A percentile compares a stretch with the other conserved stretches of the same genome.
Conservation (phyloP, 2,329 filamentous ascomycete species). For the Alternaria arborescens region DNA sequence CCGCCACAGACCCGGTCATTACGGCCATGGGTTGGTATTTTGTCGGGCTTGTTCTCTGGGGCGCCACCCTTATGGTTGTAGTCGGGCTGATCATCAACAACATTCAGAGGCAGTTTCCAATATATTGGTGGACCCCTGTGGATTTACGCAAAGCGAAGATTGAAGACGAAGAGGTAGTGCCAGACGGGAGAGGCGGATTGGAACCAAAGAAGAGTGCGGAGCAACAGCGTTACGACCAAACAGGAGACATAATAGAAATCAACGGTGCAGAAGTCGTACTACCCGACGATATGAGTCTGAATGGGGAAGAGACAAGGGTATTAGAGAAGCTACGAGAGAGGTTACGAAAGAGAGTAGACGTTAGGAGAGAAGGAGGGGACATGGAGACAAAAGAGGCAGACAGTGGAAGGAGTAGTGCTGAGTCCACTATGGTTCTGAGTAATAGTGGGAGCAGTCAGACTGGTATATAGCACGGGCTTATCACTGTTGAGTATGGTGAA, state of each 20-base stretch:
- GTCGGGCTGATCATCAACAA: constrained; percentile 58
- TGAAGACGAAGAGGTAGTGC: constrained; percentile 35
- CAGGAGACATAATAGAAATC: constrained; percentile 41
- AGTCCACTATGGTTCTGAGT: constrained; percentile 33
- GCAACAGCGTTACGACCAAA: constrained; percentile 24
- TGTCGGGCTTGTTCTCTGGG: constrained; percentile 54
- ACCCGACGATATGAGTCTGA: constrained; percentile 49
- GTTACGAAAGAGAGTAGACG: constrained; percentile 32
- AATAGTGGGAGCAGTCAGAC: constrained; percentile 16
- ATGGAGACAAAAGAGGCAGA: constrained; percentile 17
- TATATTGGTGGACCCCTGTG: constrained; percentile 60
- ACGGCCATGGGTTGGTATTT: constrained; percentile 58
- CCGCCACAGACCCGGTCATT: constrained; percentile 52
- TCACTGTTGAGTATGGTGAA: constrained; percentile 10
- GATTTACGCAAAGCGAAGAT: constrained; percentile 41
- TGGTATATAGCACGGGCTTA: constrained; percentile 18
- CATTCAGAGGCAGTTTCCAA: constrained; percentile 56
- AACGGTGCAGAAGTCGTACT: constrained; percentile 42
- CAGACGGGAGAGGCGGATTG: constrained; percentile 30
- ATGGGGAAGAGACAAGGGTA: constrained; percentile 46
- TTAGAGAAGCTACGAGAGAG: constrained; percentile 48
- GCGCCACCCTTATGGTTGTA: constrained; percentile 53
- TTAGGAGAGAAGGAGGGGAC: constrained; percentile 5
- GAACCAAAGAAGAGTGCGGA: constrained; percentile 29
- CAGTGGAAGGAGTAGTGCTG: constrained; percentile 32